Conservation (phyloP, 1,284 basidiomycete species). For the Apiotrichum domesticum region DNA sequence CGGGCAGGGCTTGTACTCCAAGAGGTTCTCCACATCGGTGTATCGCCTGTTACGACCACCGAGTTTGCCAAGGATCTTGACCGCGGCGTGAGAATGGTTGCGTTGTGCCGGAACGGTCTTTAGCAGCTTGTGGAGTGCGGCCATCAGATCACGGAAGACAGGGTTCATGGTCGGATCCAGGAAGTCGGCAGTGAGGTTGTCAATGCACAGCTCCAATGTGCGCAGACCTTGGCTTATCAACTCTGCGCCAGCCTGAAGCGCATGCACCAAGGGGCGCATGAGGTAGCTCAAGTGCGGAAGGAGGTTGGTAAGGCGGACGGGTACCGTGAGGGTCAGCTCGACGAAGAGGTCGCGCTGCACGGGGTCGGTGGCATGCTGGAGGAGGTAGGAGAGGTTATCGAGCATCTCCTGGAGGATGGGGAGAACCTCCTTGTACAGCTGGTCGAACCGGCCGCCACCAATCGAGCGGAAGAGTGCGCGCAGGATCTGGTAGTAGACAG, state of each 20-base stretch:
- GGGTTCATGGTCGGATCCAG: constrained; percentile 93
- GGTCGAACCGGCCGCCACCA: constrained; percentile 93
- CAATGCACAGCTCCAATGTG: constrained; percentile 97
- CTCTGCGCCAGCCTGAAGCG: constrained; percentile 79
- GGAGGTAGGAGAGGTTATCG: constrained; percentile 84
- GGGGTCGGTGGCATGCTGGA: constrained; percentile 70
- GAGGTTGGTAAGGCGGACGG: constrained; percentile 89
- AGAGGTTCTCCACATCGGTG: constrained; percentile 69
- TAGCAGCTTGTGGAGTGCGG: constrained; percentile 82
- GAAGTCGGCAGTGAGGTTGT: constrained; percentile 98
- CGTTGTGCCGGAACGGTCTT: constrained; percentile 88
- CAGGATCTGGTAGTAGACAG: constrained; percentile 91
- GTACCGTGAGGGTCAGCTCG: constrained; percentile 95
- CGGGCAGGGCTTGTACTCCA: constrained; percentile 66
- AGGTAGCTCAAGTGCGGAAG: constrained; percentile 92
- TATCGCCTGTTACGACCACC: constrained; percentile 90
- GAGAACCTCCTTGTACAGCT: constrained; percentile 92
- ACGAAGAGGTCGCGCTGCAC: constrained; percentile 82
- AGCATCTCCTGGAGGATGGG: constrained; percentile 96
- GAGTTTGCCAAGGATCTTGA: constrained; percentile 94
- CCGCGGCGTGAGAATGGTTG: constrained; percentile 87
- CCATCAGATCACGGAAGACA: constrained; percentile 89
- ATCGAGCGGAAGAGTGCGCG: constrained; percentile 93
- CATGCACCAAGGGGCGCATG: constrained; percentile 93
- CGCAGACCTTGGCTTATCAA: constrained; percentile 93